Percentiles rank a stretch among this genome's conserved stretches.
Evolutionary conservation across 257 asterid genomes (phyloP).

Genomic region (Solanum clarkiae): DNA sequence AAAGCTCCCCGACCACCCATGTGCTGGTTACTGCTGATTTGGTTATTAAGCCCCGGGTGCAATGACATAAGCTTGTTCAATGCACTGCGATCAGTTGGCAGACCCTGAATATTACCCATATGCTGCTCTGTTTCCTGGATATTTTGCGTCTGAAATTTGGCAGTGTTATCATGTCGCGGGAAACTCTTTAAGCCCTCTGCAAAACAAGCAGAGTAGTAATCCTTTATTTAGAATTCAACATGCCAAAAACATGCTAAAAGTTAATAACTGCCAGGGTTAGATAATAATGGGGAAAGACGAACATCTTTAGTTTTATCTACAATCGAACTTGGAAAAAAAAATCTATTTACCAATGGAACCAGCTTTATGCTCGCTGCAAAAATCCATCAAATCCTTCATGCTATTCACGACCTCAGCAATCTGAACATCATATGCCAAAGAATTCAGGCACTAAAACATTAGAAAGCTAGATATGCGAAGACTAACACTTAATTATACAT

Average conservation of each 20-base stretch:
- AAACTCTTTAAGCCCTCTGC: conserved; percentile 78
- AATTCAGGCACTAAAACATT: background rate
- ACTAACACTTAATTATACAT: background rate
- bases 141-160: conserved; percentile 41
- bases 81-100: conserved; percentile 42
- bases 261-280: background rate
- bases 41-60: conserved; percentile 42
- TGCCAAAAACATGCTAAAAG: background rate
- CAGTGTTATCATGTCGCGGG: conserved; percentile 35
- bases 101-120: conserved; percentile 36
- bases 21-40: conserved; percentile 41
- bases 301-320: background rate
- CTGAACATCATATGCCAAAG: conserved; percentile 24
- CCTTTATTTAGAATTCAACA: background rate
- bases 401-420: conserved; percentile 93
- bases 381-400: conserved; percentile 95
- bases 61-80: conserved; percentile 47
- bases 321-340: background rate
- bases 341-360: conserved; percentile 72
- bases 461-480: background rate
- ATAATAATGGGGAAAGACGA: background rate
- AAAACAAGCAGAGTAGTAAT: conserved; percentile 2
- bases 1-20: conserved; percentile 40
- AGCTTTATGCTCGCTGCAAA: conserved; percentile 59
- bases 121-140: conserved; percentile 49